Conservation (phyloP, 352 stramenopile genomes). For the Globisporangium echinulatum region DNA sequence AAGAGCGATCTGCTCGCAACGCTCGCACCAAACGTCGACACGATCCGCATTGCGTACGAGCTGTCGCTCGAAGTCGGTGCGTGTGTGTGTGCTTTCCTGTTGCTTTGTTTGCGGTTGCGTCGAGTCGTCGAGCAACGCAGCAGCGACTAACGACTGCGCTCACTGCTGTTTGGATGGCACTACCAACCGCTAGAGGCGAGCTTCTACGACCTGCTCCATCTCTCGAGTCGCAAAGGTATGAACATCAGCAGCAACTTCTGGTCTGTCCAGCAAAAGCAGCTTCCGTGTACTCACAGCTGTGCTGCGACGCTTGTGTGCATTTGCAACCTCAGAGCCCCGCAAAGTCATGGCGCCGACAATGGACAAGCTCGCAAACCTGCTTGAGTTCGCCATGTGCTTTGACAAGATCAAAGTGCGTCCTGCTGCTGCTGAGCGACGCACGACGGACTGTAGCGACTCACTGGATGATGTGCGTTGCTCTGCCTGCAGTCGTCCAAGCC, state of each 20-base stretch:
- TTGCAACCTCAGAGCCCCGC: constrained; percentile 17
- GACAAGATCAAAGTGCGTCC: constrained; percentile 35
- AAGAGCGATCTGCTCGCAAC: constrained; percentile 28
- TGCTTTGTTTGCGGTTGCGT: background rate
- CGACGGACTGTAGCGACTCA: too few species aligned
- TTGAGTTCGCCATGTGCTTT: constrained; percentile 50
- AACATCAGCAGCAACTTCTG: background rate
- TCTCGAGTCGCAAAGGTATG: constrained; percentile 41
- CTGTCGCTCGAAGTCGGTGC: constrained; percentile 36
- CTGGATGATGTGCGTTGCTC: too few species aligned
- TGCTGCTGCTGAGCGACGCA: background rate
- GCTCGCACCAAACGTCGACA: constrained; percentile 35
- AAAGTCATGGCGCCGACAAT: constrained; percentile 29
- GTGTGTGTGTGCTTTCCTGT: background rate
- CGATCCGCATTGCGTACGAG: constrained; percentile 32
- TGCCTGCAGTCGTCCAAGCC: constrained; percentile 25
- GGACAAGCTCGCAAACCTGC: constrained; percentile 45
- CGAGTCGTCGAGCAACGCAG: background rate
- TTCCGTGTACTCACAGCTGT: too few species aligned
- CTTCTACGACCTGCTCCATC: constrained; percentile 38
- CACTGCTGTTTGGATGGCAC: background rate
- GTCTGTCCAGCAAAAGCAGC: too few species aligned
- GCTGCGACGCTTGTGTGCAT: background rate
- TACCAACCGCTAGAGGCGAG: constrained; percentile 21
- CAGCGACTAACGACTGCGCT: too few species aligned